phyloP scores from a whole-genome alignment of 345 rosid species.

The Brassica rapa region DNA sequence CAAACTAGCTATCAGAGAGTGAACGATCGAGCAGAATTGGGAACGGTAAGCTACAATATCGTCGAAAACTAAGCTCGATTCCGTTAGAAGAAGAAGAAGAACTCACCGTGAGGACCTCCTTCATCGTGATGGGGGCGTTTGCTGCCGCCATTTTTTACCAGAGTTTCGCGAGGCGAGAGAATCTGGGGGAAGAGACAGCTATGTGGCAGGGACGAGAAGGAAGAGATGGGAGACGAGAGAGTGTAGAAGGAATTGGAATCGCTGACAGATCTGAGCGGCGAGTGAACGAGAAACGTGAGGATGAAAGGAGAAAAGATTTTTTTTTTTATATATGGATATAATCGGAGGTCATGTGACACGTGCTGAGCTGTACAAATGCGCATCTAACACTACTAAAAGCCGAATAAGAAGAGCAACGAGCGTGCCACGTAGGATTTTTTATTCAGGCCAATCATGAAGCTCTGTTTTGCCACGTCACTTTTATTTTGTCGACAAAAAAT shows the following conservation, averaged over 20 bases:
- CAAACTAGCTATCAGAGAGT: slow-evolving; percentile 2
- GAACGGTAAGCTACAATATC: background rate
- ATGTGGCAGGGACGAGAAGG: slow-evolving; percentile 25
- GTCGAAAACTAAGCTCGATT: slow-evolving; percentile 19
- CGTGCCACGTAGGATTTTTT: too few relatives aligned
- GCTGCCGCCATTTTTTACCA: slow-evolving; percentile 81
- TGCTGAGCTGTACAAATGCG: background rate
- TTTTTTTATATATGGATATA: background rate
- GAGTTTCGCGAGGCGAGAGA: slow-evolving; percentile 45
- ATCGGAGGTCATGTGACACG: background rate
- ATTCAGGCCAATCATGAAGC: too few relatives aligned
- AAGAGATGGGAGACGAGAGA: background rate
- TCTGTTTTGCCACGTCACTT: too few relatives aligned
- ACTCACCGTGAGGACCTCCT: slow-evolving; percentile 81
- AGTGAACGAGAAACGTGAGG: slow-evolving; percentile 22
- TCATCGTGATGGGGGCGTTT: slow-evolving; percentile 88
- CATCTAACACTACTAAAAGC: background rate
- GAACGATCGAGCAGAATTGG: slow-evolving; percentile 28
- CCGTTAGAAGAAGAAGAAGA: slow-evolving; percentile 6
- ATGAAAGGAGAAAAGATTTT: background rate
- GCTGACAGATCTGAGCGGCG: slow-evolving; percentile 51
- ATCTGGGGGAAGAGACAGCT: slow-evolving; percentile 41
- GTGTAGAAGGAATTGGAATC: slow-evolving; percentile 20
- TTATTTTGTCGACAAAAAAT: too few relatives aligned
- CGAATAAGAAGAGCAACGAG: too few relatives aligned